Base-by-base conservation (phyloP, 1,284 basidiomycete genomes). In the Austroboletus olivaceoglutinosus region DNA sequence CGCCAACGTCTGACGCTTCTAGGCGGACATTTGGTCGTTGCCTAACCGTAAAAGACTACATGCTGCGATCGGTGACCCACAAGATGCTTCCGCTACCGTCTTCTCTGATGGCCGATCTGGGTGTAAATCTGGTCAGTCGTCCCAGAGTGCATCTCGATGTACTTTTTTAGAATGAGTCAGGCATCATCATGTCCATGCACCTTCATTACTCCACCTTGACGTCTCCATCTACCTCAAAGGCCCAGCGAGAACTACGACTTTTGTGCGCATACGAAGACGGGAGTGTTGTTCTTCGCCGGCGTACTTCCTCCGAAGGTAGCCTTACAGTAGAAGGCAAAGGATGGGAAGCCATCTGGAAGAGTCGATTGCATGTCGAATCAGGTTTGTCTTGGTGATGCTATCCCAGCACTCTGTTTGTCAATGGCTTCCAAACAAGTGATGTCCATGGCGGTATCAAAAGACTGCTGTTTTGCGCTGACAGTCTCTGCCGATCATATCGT, bases 111-210 rank as follows among this genome's bases (percentile, higher is more conserved):
- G 78, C 2, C 71, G 74, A 19, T 65, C 64, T 16, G 58, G 54
- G 12, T 69, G 65, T 21, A 76, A 73, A 51, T 72, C 74, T 12
- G 64, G 64, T 64, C 23, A 10, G 63, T 49, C 22, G 11, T 23
- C 34, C 30, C 16, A 19, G 7, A n/a, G 31, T 19, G 30, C 15
- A 23, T 18, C 4, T 22, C 3, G 12, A 21, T 18, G 37, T 21
- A 5, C 13, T 16, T 31, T 23, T 36, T 45, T 13, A 55, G 3
- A 40, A 25, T 21, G 11, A 22, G 11, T 15, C 64, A 84, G 92
- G 93, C 2, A 86, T 94, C 48, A 82, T 93, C 55, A 96, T 95
- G 93, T 81, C 85, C 0, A 68, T 93, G 51, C 87, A 92, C 58
- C 72, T 96, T 21, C 82, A 78, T 57, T 62, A 69, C 37, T 57